phyloP scores from a whole-genome alignment of 805 yeast genomes.

The Wickerhamiella qilinensis region DNA sequence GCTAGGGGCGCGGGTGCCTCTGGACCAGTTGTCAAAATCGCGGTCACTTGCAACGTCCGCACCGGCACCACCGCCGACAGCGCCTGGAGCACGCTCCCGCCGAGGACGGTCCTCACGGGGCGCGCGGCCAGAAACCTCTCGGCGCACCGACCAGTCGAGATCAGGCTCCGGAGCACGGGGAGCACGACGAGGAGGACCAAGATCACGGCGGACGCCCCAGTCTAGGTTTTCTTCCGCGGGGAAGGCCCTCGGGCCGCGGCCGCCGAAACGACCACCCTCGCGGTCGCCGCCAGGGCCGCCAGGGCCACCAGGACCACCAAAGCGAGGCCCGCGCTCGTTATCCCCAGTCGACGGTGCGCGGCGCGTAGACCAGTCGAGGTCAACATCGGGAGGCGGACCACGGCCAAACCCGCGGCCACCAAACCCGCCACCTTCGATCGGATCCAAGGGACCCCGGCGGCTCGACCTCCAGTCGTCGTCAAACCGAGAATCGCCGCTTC shows the following conservation, averaged over 20 bases:
- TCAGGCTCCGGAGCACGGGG: slow-evolving; percentile 45
- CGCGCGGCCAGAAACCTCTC: slow-evolving; percentile 18
- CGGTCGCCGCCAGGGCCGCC: slow-evolving; percentile 8
- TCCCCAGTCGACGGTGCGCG: slow-evolving; percentile 6
- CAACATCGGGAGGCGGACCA: slow-evolving; percentile 4
- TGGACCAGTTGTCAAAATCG: slow-evolving; percentile 22
- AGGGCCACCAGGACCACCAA: background rate
- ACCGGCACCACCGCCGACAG: background rate
- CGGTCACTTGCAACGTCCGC: background rate
- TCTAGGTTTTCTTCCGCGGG: slow-evolving; percentile 33
- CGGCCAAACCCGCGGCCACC: slow-evolving; percentile 27
- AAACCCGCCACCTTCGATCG: slow-evolving; percentile 14
- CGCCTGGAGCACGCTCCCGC: background rate
- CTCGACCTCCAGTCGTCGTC: slow-evolving; percentile 17
- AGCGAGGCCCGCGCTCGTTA: slow-evolving; percentile 2
- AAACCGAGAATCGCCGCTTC: slow-evolving; percentile 16
- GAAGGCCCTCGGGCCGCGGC: slow-evolving; percentile 13
- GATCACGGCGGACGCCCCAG: slow-evolving; percentile 13
- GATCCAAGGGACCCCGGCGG: slow-evolving; percentile 7
- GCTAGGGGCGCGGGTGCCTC: slow-evolving; percentile 7
- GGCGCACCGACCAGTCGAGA: slow-evolving; percentile 28
- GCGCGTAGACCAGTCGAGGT: slow-evolving; percentile 15
- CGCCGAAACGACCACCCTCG: slow-evolving; percentile 23
- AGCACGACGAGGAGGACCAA: slow-evolving; percentile 9
- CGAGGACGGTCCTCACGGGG: slow-evolving; percentile 8